Base-by-base conservation (phyloP, 2,329 filamentous ascomycete species). In the Sclerotinia nivalis region DNA sequence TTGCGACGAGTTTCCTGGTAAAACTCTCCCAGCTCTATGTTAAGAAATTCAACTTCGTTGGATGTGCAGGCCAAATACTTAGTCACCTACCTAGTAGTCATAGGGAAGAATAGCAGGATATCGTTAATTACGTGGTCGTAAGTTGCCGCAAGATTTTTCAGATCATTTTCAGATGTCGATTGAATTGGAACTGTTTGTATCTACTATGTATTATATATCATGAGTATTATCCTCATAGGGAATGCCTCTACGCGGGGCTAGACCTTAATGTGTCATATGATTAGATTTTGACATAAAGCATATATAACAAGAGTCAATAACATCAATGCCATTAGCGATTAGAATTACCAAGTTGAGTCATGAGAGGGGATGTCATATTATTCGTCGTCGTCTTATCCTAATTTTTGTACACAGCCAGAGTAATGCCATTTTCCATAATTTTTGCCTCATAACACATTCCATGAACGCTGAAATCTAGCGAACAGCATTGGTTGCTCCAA, bases 281-380 rank as follows among this genome's bases (percentile, higher is more conserved):
- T 20, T 49, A 8, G 0, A 58, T 22, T n/a, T n/a, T 37, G 31
- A 37, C 4, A 20, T 12, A 15, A 6, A 13, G 18, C 10, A 61
- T 28, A 6, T 28, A 6, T 47, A 31, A 8, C 22, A 58, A n/a
- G 18, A 31, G 59, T 47, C 10, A 18, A 43, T 43, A 43, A 43
- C 40, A 61, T 15, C 2, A 28, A 15, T 47, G 25, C 10, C 34
- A 64, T 40, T 13, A 45, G 34, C 15, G 9, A 10, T 56, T 43
- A 15, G 22, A 13, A 45, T 47, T 20, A 18, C 13, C 22, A 47
- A 18, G 18, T 49, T 34, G 9, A 47, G 12, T 76, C 72, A 77
- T 84, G 85, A 87, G 85, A 82, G 85, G 85, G 83, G 86, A 87
- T 83, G 81, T 84, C 80, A 80, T 81, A 85, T 86, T 87, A 85